Base-by-base conservation (phyloP, 257 asterid species). In the Penstemon davidsonii region DNA sequence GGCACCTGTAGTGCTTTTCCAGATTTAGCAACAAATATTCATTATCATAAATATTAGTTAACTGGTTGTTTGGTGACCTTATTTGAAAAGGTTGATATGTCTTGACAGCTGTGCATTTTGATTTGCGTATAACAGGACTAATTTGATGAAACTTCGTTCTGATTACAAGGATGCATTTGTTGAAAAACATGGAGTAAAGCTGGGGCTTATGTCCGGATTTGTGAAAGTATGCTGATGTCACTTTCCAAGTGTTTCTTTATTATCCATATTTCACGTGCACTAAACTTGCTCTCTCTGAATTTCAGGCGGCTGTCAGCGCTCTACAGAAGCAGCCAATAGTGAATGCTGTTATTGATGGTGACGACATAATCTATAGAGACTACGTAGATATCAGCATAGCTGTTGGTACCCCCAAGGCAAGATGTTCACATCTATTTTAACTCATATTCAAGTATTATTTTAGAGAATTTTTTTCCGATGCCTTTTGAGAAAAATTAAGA, bases 171-270 rank as follows among this genome's bases (percentile, higher is more conserved):
- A 94, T 73, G 81, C 96, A 47, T 94, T 88, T 78, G 79, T 75
- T 74, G 97, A 91, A 80, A 94, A 94, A 79, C 99, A 94, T 73
- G 99, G 99, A 37, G 99, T 88, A 80, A 94, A 94, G 78, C 84
- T 91, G 64, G 99, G 99, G 15, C 81, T 94, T 15, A 91, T 87
- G 99, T 94, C 97, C 3, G 97, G 97, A 51, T 91, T 94, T 78
- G 95, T 94, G 58, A 94, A 94, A 70, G 97, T 91, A 78, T 7
- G 82, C 54, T 61, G 59, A 70, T 38, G 41, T 61, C 52, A 43
- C 3, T 10, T 37, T 63, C 12, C 7, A 1, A 12, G 37, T 7
- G 51, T 6, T 62, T 25, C 10, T 38, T 10, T 57, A 47, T 45
- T 61, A 47, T 40, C 37, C 67, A 59, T 54, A 74, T 39, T 46